A percentile compares a stretch with the other conserved stretches of the same genome.
phyloP scores from a whole-genome alignment of 257 asterid species.

The Craterostigma plantagineum region DNA sequence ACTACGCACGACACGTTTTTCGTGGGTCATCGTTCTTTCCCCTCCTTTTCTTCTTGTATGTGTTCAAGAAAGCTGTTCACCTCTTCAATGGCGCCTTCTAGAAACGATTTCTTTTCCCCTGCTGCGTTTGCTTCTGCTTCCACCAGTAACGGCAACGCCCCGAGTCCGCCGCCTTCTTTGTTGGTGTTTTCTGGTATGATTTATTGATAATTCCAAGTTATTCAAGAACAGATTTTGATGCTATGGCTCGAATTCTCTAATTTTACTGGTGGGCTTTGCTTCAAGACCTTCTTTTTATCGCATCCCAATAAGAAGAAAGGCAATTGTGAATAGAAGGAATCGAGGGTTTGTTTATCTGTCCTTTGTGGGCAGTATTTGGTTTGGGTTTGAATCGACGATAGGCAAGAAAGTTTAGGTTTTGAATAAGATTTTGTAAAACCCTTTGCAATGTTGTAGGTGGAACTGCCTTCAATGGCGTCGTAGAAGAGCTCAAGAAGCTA shows the following conservation, averaged over 20 bases:
- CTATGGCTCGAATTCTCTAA: not conserved
- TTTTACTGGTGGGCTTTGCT: not conserved
- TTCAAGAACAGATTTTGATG: no score
- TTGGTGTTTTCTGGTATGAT: slow-evolving; percentile 6
- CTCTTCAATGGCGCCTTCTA: no score
- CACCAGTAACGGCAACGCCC: not conserved
- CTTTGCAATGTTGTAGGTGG: slow-evolving; percentile 70
- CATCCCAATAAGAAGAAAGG: not conserved
- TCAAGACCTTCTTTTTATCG: not conserved
- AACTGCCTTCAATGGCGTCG: slow-evolving; percentile 94
- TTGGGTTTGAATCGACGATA: no score
- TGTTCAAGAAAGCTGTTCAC: no score
- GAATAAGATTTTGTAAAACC: not conserved
- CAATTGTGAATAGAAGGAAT: not conserved
- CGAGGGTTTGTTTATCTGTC: no score
- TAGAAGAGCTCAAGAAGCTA: slow-evolving; percentile 80
- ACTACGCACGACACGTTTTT: slow-evolving; percentile 1
- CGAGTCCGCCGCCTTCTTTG: slow-evolving; percentile 9
- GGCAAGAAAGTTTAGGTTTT: not conserved
- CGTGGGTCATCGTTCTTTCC: slow-evolving; percentile 9
- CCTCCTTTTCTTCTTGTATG: slow-evolving; percentile 1
- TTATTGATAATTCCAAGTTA: not conserved
- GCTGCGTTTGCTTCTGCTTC: no score
- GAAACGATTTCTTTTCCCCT: no score
- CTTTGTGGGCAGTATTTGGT: no score